Base-by-base conservation (phyloP, 768 basidiomycete genomes). In the Mycena indigotica region DNA sequence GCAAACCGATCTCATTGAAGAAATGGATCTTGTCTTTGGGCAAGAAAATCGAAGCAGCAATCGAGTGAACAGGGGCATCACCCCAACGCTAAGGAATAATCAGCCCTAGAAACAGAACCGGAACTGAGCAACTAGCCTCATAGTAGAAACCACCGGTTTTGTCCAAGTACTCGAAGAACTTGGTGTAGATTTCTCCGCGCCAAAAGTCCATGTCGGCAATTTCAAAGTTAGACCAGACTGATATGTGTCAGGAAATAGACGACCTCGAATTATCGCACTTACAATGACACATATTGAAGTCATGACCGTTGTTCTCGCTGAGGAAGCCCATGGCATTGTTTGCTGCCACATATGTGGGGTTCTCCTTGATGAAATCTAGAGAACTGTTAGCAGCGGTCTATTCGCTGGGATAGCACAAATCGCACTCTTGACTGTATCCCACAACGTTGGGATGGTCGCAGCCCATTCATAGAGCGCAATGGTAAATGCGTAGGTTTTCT, bases 201-300 rank as follows among this genome's bases (percentile, higher is more conserved):
- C 85, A 88, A 66, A 88, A 85, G 30, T 83, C 77, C 69, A 88
- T 76, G 60, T 81, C 79, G 21, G 80, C 87, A 56, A 89, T 87
- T 65, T 89, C 90, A 63, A 92, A 93, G 65, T 84, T 84, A 53
- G 78, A 79, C 82, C 82, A 83, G 72, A 83, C 82, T 79, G 38
- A 16, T 25, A 8, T 10, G 19, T 28, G 38, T 23, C 26, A 26
- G 10, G n/a, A 52, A 52, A 53, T 21, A 3, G 50, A 51, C 24
- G 23, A 19, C 28, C 23, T 25, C 3, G 24, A 48, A 39, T 30
- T 19, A 28, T 50, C 8, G 8, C 4, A 70, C 86, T 64, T 62
- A 88, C 85, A 89, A 63, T 89, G 87, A 65, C 89, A 92, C 41
- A 82, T 75, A 66, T 90, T 91, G 64, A 89, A 91, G 0, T 78